phyloP scores from a whole-genome alignment of 148 eudicot genomes.

The Chenopodium suecicum region DNA sequence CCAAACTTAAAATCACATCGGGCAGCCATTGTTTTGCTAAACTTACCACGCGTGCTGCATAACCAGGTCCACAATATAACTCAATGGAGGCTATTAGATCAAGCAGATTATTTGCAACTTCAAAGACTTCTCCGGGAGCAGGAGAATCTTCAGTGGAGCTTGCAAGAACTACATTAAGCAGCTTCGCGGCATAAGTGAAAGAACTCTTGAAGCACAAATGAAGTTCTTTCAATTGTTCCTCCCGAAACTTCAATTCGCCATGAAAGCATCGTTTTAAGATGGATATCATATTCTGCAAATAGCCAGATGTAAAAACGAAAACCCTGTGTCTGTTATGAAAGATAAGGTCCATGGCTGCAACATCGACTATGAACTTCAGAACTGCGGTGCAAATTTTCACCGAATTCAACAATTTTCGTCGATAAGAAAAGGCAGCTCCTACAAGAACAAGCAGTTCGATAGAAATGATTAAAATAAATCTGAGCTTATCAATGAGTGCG shows the following conservation, averaged over 20 bases:
- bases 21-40: conserved; percentile 78
- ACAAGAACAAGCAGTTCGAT: conserved; percentile 15
- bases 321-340: conserved; percentile 36
- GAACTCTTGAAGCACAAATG: conserved; percentile 64
- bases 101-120: conserved; percentile 60
- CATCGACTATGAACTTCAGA: conserved; percentile 72
- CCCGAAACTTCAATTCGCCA: conserved; percentile 46
- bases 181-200: conserved; percentile 77
- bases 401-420: conserved; percentile 42
- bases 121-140: conserved; percentile 37
- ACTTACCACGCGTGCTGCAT: conserved; percentile 56
- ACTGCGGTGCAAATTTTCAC: conserved; percentile 69
- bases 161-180: conserved; percentile 51
- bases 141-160: conserved; percentile 39
- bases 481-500: not conserved
- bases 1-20: conserved; percentile 73
- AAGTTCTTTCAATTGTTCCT: conserved; percentile 55
- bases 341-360: conserved; percentile 43
- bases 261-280: conserved; percentile 42
- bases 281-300: conserved; percentile 46
- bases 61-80: conserved; percentile 54
- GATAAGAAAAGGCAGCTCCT: conserved; percentile 40
- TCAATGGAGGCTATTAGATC: conserved; percentile 61
- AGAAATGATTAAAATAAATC: not conserved
- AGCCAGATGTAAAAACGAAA: conserved; percentile 49